Evolutionary conservation across 495 filamentous ascomycete species (phyloP).

Genomic region (Cudoniella acicularis): DNA sequence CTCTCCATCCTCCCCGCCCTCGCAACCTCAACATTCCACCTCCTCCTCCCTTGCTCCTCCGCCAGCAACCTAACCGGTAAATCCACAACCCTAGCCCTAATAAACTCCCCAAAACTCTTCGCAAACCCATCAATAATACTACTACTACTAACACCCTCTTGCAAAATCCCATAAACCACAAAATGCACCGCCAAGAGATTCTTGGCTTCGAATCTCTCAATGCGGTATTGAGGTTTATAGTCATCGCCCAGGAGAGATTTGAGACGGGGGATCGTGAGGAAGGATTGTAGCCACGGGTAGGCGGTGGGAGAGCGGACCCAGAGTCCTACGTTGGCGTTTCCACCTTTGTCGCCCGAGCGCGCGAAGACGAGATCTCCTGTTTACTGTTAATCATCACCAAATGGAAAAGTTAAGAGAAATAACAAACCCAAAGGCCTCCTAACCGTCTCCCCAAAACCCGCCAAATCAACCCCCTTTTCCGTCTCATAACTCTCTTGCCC

Average conservation of each 20-base stretch:
- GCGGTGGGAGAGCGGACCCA: conserved; percentile 25
- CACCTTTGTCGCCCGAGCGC: conserved; percentile 34
- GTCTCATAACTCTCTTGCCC: background rate
- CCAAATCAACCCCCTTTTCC: background rate
- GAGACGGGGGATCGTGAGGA: conserved; percentile 25
- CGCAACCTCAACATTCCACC: background rate
- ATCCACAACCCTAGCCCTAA: conserved; percentile 24
- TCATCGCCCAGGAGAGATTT: conserved; percentile 28
- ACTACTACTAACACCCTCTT: conserved; percentile 27
- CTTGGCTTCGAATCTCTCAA: conserved; percentile 31
- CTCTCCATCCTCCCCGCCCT: background rate
- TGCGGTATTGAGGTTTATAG: conserved; percentile 20
- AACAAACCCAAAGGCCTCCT: background rate
- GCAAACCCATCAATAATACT: conserved; percentile 28
- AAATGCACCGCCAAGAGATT: conserved; percentile 32
- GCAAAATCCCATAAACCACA: conserved; percentile 28
- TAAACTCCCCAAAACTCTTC: conserved; percentile 31
- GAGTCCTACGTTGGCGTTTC: conserved; percentile 32
- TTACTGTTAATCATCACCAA: background rate
- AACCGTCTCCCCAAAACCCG: background rate
- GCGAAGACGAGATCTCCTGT: conserved; percentile 29
- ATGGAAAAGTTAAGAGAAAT: too few species aligned
- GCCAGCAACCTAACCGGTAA: conserved; percentile 12
- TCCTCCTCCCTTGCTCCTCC: background rate
- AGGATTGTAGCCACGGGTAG: conserved; percentile 31